Evolutionary conservation across 164 flowering plant species (phyloP).

Genomic region (Paratinospora sagittata): DNA sequence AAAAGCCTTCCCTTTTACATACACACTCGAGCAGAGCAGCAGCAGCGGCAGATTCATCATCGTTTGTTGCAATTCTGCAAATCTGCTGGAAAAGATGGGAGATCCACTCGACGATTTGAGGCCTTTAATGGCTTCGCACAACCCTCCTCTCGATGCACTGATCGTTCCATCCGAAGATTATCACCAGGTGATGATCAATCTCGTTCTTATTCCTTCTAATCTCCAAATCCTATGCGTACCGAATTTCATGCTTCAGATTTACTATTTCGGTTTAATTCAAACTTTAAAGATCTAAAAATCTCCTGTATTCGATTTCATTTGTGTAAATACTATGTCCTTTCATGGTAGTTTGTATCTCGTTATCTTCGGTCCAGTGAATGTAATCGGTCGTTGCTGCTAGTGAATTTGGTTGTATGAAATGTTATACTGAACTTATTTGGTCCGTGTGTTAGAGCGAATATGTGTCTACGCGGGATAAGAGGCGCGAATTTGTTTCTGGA

Average conservation of each 20-base stretch:
- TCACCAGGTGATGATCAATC: constrained; percentile 61
- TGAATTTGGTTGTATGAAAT: background rate
- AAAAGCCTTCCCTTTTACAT: no score
- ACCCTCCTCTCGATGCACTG: constrained; percentile 78
- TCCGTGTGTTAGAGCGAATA: constrained; percentile 73
- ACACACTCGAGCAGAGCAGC: background rate
- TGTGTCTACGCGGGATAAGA: constrained; percentile 75
- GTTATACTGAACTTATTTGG: background rate
- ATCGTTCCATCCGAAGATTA: constrained; percentile 92
- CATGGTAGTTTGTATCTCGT: background rate
- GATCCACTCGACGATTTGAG: constrained; percentile 62
- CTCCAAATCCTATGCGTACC: background rate
- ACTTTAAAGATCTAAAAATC: background rate
- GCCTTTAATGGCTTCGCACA: constrained; percentile 80
- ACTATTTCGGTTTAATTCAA: background rate
- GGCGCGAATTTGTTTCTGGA: constrained; percentile 91
- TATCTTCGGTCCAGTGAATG: background rate
- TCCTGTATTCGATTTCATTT: background rate
- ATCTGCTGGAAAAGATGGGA: constrained; percentile 30
- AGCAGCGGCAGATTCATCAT: no score
- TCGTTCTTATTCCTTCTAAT: background rate
- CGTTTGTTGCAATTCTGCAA: background rate
- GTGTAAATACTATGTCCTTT: no score
- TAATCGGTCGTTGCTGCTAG: background rate
- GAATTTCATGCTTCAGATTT: background rate